Evolutionary conservation across 345 rosid species (phyloP), one percentile per base, ranked within the genome.

Genomic region (Linum usitatissimum): DNA sequence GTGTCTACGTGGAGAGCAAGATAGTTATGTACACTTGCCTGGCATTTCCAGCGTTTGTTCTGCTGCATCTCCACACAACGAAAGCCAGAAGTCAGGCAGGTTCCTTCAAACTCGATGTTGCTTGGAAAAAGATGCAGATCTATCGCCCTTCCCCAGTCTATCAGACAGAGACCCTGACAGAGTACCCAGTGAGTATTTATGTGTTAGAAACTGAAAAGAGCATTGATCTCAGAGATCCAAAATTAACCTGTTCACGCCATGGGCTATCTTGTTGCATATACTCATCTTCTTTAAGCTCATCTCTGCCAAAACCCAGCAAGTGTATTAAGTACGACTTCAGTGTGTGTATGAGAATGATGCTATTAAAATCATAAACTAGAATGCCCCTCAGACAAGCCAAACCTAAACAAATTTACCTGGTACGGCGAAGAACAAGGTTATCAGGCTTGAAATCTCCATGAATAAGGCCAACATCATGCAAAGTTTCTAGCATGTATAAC

Each of bases 401-500:
- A 60, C 38, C 36, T 48, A 48, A 17, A 23, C 2, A 36, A 4
- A 64, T 76, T 81, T 78, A 92, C 99, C 82, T 79, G 60, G 97
- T 66, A 77, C 86, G 81, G 61, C 88, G 90, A 66, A 87, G 59
- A 31, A 90, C 87, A 36, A 93, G 79, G 76, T 93, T 93, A 68
- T 93, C 97, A 60, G 97, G 96, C 81, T 87, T 93, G 79, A 93
- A 90, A 80, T 93, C 99, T 71, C 97, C 99, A 76, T 93, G 97
- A 70, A 93, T 79, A 74, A 93, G 81, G 72, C 97, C 94, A 66
- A 77, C 87, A 68, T 73, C 60, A 72, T 93, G 99, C 80, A 93
- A 75, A 72, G 77, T 81, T 74, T 90, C 99, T 77, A 90, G 71
- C 87, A 93, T 90, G 75, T 77, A 68, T 61, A 93, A 84, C 96